These are phyloP conservation scores for Pichia scutulata DNA, from an alignment of 805 yeast species.

Conservation along the genomic window DNA sequence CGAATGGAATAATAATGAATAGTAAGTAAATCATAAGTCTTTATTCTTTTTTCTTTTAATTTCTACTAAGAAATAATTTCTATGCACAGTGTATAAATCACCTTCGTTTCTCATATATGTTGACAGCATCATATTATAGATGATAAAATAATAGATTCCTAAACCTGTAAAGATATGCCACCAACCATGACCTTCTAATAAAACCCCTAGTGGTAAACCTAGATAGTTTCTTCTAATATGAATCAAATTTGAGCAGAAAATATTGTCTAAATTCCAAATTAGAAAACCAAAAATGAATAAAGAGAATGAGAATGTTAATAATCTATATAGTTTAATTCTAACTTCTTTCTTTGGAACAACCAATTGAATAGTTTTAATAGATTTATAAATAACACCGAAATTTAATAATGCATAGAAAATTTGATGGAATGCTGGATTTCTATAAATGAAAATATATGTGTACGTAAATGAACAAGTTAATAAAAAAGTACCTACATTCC, in stretches of 20 bases:
- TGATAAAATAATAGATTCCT: slow-evolving; percentile 81
- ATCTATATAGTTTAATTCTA: slow-evolving; percentile 20
- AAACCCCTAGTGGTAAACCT: slow-evolving; percentile 80
- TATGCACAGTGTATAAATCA: slow-evolving; percentile 45
- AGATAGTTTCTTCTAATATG: slow-evolving; percentile 45
- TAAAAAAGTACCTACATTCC: slow-evolving; percentile 24
- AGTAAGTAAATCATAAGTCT: background rate
- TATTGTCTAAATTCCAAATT: slow-evolving; percentile 86
- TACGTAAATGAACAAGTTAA: slow-evolving; percentile 45
- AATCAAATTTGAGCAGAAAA: slow-evolving; percentile 58
- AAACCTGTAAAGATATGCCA: slow-evolving; percentile 88
- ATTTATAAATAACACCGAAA: slow-evolving; percentile 58
- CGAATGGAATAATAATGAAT: background rate
- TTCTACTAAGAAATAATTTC: slow-evolving; percentile 53
- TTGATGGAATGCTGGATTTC: slow-evolving; percentile 87
- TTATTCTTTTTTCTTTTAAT: slow-evolving; percentile 18
- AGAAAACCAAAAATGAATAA: slow-evolving; percentile 66
- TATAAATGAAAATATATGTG: slow-evolving; percentile 57
- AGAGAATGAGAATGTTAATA: slow-evolving; percentile 25
- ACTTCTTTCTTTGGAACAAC: slow-evolving; percentile 17
- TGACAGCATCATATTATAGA: slow-evolving; percentile 69
- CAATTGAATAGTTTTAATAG: slow-evolving; percentile 27
- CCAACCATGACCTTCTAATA: slow-evolving; percentile 94
- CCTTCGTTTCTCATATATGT: slow-evolving; percentile 54
- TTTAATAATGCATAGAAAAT: slow-evolving; percentile 75